Evolutionary conservation across 345 rosid genomes (phyloP).

Genomic region (Euphorbia peplus): DNA sequence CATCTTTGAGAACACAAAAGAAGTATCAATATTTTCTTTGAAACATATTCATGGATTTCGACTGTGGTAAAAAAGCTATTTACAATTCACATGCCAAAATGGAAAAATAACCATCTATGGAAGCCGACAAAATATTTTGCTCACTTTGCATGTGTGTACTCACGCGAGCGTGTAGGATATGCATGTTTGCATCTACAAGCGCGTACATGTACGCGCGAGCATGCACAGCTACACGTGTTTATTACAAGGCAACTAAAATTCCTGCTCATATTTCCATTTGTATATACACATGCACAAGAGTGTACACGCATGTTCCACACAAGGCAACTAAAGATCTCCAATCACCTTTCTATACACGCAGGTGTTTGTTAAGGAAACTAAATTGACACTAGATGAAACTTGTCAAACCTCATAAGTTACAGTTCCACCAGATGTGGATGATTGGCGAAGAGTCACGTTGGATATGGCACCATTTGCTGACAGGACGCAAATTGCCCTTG

Average conservation of each 20-base stretch:
- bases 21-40: background rate
- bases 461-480: slow-evolving; percentile 78
- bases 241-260: background rate
- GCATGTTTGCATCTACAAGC: too few species aligned
- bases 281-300: background rate
- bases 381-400: slow-evolving; percentile 1
- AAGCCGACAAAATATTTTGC: background rate
- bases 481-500: slow-evolving; percentile 60
- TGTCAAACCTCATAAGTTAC: slow-evolving; percentile 70
- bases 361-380: background rate
- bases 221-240: too few species aligned
- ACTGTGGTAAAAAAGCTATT: too few species aligned
- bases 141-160: background rate
- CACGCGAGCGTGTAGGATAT: too few species aligned
- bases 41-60: background rate
- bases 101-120: too few species aligned
- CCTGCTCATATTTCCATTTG: background rate
- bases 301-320: background rate
- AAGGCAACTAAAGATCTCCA: background rate
- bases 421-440: slow-evolving; percentile 69
- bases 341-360: background rate
- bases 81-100: too few species aligned
- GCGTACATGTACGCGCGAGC: too few species aligned
- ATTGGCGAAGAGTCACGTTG: slow-evolving; percentile 69
- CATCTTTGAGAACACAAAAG: background rate